Evolutionary conservation across 2,329 filamentous ascomycete genomes (phyloP).

Genomic region (Lachnellula cervina): DNA sequence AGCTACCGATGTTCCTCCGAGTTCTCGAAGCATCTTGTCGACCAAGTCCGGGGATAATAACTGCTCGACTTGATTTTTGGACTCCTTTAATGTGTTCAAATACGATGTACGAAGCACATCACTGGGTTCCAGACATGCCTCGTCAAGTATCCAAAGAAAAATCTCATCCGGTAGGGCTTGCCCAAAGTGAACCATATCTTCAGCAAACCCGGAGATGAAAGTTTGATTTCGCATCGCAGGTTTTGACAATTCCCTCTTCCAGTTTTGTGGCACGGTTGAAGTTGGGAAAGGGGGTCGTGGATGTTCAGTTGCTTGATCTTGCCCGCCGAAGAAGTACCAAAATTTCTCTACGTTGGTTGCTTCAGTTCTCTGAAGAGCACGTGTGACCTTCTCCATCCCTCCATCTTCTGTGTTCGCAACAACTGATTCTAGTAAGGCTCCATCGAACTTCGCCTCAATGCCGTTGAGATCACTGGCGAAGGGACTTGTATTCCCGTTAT

Average conservation of each 20-base stretch:
- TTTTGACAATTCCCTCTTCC: conserved; percentile 37
- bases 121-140: conserved; percentile 52
- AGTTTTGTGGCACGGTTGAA: conserved; percentile 13
- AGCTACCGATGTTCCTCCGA: conserved; percentile 53
- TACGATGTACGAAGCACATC: conserved; percentile 57
- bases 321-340: conserved; percentile 53
- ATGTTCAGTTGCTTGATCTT: not conserved
- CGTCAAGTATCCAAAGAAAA: conserved; percentile 60
- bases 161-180: conserved; percentile 56
- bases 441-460: conserved; percentile 21
- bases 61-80: conserved; percentile 38
- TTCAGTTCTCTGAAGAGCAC: conserved; percentile 57
- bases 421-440: conserved; percentile 38
- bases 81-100: conserved; percentile 45
- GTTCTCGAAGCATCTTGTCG: conserved; percentile 48
- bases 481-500: conserved; percentile 22
- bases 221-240: conserved; percentile 50
- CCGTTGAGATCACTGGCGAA: conserved; percentile 1
- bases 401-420: conserved; percentile 40
- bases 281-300: conserved; percentile 26
- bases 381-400: conserved; percentile 42
- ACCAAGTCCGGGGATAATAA: conserved; percentile 44
- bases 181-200: conserved; percentile 44
- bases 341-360: conserved; percentile 46
- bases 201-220: conserved; percentile 58